Evolutionary conservation across 441 rosid species (phyloP).

Genomic region (Arabidopsis lyrata): DNA sequence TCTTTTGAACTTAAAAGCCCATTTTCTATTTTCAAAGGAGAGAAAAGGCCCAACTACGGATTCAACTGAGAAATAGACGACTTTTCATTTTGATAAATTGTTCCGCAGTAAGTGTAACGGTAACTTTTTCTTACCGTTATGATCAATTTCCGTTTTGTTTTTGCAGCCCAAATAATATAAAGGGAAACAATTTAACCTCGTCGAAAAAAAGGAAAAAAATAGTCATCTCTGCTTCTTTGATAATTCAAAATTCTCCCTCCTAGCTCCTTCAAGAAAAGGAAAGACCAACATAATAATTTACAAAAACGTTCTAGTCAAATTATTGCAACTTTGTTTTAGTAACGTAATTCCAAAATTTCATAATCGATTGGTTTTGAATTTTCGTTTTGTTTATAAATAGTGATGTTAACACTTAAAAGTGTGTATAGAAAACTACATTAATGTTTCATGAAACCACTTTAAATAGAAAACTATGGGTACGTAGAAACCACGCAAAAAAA

Average conservation of each 20-base stretch:
- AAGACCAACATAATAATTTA: background rate
- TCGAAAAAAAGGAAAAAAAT: too few relatives aligned
- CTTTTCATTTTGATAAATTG: too few relatives aligned
- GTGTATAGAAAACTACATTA: background rate
- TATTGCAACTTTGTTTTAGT: background rate
- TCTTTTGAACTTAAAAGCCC: constrained; percentile 14
- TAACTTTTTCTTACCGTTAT: too few relatives aligned
- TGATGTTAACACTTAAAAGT: background rate
- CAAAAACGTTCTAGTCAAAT: constrained; percentile 11
- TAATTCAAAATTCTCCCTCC: too few relatives aligned
- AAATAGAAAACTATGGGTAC: constrained; percentile 5
- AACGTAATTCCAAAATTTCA: background rate
- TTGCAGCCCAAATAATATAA: too few relatives aligned
- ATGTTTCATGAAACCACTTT: constrained; percentile 6
- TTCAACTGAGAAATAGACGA: too few relatives aligned
- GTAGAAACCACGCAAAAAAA: background rate
- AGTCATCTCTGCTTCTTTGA: too few relatives aligned
- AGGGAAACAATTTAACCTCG: too few relatives aligned
- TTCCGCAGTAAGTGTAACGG: too few relatives aligned
- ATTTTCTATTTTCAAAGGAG: background rate
- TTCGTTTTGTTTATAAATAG: background rate
- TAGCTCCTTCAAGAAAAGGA: too few relatives aligned
- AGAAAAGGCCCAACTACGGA: constrained; percentile 18
- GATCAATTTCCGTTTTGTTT: too few relatives aligned
- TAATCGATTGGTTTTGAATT: background rate